Conservation (phyloP, 768 basidiomycete genomes). For the Xanthoconium purpureum region DNA sequence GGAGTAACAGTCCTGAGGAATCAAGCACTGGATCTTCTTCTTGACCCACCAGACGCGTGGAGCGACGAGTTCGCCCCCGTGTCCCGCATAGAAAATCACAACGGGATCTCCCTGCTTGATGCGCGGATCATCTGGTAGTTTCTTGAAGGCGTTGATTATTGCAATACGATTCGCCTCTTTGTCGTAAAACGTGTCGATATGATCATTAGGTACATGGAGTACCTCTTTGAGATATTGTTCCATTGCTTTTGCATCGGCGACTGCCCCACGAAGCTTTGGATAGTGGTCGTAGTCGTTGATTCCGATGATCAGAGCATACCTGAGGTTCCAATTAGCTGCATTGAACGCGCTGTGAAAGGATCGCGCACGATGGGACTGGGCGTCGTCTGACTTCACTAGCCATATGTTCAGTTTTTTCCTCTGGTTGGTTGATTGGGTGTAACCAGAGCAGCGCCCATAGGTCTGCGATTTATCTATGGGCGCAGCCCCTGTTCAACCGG, state of each 20-base stretch:
- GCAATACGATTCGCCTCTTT: constrained; percentile 34
- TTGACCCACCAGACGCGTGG: constrained; percentile 32
- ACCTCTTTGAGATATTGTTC: constrained; percentile 29
- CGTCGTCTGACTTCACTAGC: not conserved
- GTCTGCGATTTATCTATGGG: too few relatives aligned
- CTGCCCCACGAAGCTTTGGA: constrained; percentile 33
- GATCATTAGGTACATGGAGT: constrained; percentile 29
- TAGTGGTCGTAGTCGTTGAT: constrained; percentile 37
- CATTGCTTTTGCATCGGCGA: constrained; percentile 33
- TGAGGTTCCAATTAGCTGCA: not conserved
- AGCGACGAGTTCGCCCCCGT: constrained; percentile 35
- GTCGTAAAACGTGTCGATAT: constrained; percentile 40
- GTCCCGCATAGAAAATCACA: constrained; percentile 45
- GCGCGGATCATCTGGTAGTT: constrained; percentile 27
- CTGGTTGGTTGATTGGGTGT: too few relatives aligned
- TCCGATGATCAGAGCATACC: constrained; percentile 42
- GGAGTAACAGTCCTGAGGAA: constrained; percentile 31
- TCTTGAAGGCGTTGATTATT: constrained; percentile 30
- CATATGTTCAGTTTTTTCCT: too few relatives aligned
- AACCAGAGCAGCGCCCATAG: too few relatives aligned
- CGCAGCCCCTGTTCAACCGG: too few relatives aligned
- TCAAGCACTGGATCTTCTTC: constrained; percentile 25
- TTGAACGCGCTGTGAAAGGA: not conserved
- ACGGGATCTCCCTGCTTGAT: constrained; percentile 34
- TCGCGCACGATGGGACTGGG: not conserved